Conservation (phyloP, 345 rosid species). For the Geranium rotundifolium region DNA sequence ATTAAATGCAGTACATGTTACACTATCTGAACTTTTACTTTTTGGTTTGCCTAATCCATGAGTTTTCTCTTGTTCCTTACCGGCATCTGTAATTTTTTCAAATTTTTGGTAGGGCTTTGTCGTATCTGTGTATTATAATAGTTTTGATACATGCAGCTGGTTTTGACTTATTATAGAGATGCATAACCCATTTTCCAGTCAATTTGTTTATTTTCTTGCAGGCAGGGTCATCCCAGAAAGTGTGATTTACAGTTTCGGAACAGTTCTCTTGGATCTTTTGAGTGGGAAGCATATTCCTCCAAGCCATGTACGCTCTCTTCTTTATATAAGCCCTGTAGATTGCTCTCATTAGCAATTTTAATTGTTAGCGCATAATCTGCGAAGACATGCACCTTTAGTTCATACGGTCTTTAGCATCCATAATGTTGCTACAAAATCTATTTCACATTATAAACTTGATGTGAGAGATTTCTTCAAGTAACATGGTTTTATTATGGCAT, state of each 20-base stretch:
- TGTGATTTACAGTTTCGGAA: conserved; percentile 68
- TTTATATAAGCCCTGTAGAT: background rate
- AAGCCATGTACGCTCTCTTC: conserved; percentile 46
- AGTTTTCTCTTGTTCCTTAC: too few relatives aligned
- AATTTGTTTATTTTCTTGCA: conserved; percentile 13
- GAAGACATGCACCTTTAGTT: background rate
- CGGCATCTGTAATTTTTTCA: too few relatives aligned
- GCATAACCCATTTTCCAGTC: background rate
- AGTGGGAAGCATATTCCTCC: conserved; percentile 31
- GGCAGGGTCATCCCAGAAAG: conserved; percentile 69
- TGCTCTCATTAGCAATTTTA: background rate
- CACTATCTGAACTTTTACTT: background rate
- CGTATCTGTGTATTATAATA: too few relatives aligned
- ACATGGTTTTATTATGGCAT: too few relatives aligned
- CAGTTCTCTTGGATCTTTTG: conserved; percentile 59
- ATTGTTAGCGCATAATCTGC: background rate
- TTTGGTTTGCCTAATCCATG: background rate
- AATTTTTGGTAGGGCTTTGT: too few relatives aligned
- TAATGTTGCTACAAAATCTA: too few relatives aligned
- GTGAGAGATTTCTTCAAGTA: too few relatives aligned
- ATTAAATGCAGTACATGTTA: background rate
- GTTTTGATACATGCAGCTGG: background rate
- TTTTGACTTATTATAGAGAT: background rate
- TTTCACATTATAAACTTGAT: too few relatives aligned
- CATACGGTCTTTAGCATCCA: background rate